phyloP scores from a whole-genome alignment of 176 grass and related monocot genomes.

The Avena eriantha region DNA sequence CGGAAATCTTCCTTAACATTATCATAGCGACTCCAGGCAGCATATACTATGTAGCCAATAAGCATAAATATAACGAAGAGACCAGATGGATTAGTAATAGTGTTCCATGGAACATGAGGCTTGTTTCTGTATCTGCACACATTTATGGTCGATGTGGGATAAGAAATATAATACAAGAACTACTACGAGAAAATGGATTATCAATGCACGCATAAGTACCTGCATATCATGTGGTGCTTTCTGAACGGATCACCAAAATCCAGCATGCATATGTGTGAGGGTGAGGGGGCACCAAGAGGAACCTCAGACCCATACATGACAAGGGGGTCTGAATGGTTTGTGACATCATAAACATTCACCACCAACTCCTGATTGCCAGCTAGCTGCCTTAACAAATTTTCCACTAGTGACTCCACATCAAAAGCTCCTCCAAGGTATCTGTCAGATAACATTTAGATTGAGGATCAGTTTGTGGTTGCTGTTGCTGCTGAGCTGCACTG shows the following conservation, averaged over 20 bases:
- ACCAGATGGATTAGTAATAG: slow-evolving; percentile 77
- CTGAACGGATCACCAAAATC: slow-evolving; percentile 96
- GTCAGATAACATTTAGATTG: slow-evolving; percentile 17
- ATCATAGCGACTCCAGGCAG: slow-evolving; percentile 90
- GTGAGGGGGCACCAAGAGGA: slow-evolving; percentile 62
- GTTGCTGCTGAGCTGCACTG: background rate
- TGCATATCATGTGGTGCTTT: slow-evolving; percentile 94
- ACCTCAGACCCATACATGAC: slow-evolving; percentile 94
- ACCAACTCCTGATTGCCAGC: slow-evolving; percentile 94
- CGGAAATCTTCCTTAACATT: slow-evolving; percentile 94
- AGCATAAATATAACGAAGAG: slow-evolving; percentile 81
- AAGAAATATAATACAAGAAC: slow-evolving; percentile 10
- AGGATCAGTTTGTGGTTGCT: background rate
- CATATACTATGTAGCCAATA: slow-evolving; percentile 81
- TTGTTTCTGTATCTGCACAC: slow-evolving; percentile 81
- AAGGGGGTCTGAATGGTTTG: slow-evolving; percentile 77
- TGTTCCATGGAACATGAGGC: slow-evolving; percentile 64
- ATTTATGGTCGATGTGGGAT: slow-evolving; percentile 31
- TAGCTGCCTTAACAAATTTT: slow-evolving; percentile 89
- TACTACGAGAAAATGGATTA: slow-evolving; percentile 33
- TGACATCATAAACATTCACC: slow-evolving; percentile 98
- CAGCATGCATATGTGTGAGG: slow-evolving; percentile 69
- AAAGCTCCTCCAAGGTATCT: slow-evolving; percentile 97
- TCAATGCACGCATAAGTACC: slow-evolving; percentile 47
- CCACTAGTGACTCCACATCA: slow-evolving; percentile 96